These are phyloP conservation scores for Stachybotrys elegans DNA, from an alignment of 2,329 filamentous ascomycete species.

Conservation along the genomic window DNA sequence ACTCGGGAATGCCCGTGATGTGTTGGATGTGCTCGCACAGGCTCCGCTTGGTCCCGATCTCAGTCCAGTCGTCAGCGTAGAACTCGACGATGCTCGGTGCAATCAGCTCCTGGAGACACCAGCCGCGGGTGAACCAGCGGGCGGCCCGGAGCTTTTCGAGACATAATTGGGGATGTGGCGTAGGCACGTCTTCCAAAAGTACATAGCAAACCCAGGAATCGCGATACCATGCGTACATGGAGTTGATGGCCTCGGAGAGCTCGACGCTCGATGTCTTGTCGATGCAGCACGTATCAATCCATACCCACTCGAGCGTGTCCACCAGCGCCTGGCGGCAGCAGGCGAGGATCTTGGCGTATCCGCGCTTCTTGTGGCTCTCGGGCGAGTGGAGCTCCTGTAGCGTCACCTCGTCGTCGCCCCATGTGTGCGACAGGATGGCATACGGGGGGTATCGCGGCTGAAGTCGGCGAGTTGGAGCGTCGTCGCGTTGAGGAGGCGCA, in stretches of 20 bases:
- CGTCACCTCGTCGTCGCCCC: background rate
- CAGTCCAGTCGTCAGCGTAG: constrained; percentile 14
- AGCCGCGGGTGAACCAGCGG: constrained; percentile 17
- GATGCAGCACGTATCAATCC: constrained; percentile 13
- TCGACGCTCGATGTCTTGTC: constrained; percentile 14
- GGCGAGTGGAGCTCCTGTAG: background rate
- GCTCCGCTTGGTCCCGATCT: constrained; percentile 15
- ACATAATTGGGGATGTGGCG: constrained; percentile 1
- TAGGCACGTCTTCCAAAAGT: constrained; percentile 12
- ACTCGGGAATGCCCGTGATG: constrained; percentile 11
- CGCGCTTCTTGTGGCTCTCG: background rate
- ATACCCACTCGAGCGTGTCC: background rate
- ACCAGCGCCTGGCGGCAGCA: background rate
- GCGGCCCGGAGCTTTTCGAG: constrained; percentile 4
- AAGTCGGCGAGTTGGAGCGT: too few relatives aligned
- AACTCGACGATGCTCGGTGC: constrained; percentile 16
- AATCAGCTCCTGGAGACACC: constrained; percentile 18
- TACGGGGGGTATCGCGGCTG: too few relatives aligned
- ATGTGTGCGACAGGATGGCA: constrained; percentile 1
- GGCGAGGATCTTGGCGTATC: background rate
- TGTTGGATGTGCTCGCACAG: constrained; percentile 6
- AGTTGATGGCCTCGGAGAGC: constrained; percentile 12
- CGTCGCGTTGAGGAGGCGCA: too few relatives aligned
- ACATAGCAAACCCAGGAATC: constrained; percentile 15
- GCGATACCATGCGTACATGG: constrained; percentile 11